Conservation (phyloP, 768 basidiomycete species). For the Rhizopogon roseolus region DNA sequence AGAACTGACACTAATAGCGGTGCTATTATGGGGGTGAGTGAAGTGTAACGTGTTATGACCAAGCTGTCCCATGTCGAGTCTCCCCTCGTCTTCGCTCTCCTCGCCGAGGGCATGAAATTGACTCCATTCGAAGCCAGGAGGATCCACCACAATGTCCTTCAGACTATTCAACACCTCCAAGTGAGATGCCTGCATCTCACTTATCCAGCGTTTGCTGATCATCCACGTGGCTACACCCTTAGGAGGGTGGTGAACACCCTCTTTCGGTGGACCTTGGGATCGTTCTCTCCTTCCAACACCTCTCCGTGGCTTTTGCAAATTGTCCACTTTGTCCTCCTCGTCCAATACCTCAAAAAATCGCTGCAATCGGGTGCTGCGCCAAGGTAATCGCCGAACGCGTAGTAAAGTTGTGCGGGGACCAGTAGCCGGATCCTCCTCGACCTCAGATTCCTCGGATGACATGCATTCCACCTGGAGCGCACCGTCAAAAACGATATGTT, state of each 20-base stretch:
- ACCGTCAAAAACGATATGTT: conserved; percentile 63
- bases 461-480: conserved; percentile 73
- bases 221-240: conserved; percentile 67
- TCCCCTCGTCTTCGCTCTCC: conserved; percentile 44
- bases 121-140: conserved; percentile 46
- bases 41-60: conserved; percentile 9
- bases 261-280: conserved; percentile 48
- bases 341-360: conserved; percentile 61
- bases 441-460: conserved; percentile 76
- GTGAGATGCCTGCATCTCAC: conserved; percentile 32
- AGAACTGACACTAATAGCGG: conserved; percentile 4
- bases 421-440: conserved; percentile 32
- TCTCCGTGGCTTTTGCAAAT: conserved; percentile 46
- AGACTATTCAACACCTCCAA: conserved; percentile 44
- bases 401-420: conserved; percentile 34
- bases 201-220: conserved; percentile 66
- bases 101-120: conserved; percentile 47
- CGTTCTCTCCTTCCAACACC: conserved; percentile 55
- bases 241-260: conserved; percentile 56
- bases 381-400: conserved; percentile 53
- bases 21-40: conserved; percentile 4
- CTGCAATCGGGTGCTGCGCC: conserved; percentile 64
- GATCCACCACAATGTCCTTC: conserved; percentile 40
- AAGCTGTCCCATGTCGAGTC: conserved; percentile 3
- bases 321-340: conserved; percentile 45